phyloP scores from a whole-genome alignment of 2,329 filamentous ascomycete species.

The Fusarium tupiense region DNA sequence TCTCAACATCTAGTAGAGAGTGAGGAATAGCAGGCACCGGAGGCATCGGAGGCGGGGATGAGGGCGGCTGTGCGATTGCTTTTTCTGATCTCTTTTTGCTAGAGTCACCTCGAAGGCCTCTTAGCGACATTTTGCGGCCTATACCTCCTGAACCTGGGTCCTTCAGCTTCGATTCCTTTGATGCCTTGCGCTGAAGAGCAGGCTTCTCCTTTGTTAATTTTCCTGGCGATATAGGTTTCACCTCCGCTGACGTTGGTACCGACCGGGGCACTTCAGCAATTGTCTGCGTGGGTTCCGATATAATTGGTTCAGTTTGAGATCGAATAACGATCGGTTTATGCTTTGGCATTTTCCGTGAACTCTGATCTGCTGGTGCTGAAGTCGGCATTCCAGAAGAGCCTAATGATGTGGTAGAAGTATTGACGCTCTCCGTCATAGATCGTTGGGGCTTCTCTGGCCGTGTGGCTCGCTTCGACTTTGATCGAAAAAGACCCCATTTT shows the following conservation, averaged over 20 bases:
- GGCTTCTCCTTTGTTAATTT: constrained; percentile 26
- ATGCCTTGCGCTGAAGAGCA: constrained; percentile 15
- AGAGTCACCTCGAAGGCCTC: constrained; percentile 39
- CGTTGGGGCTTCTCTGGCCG: constrained; percentile 37
- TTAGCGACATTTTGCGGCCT: constrained; percentile 42
- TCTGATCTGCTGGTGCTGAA: constrained; percentile 21
- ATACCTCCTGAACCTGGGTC: constrained; percentile 36
- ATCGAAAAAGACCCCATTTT: constrained; percentile 68
- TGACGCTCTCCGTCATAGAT: constrained; percentile 39
- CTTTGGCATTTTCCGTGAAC: constrained; percentile 40
- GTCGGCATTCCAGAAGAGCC: constrained; percentile 14
- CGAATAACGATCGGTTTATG: constrained; percentile 57
- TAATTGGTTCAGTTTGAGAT: constrained; percentile 53
- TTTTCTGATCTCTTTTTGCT: constrained; percentile 34
- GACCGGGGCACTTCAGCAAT: constrained; percentile 7
- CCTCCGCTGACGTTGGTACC: constrained; percentile 6
- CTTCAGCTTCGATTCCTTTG: constrained; percentile 29
- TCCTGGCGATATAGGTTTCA: constrained; percentile 14
- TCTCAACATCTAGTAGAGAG: constrained; percentile 75
- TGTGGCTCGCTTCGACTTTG: constrained; percentile 47
- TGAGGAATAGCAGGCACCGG: constrained; percentile 35
- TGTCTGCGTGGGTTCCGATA: constrained; percentile 12
- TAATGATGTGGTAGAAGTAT: constrained; percentile 36
- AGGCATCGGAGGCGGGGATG: constrained; percentile 35
- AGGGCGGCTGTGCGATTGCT: constrained; percentile 17